These are phyloP conservation scores for Fusarium newnesense DNA, from an alignment of 2,329 filamentous ascomycete genomes.

Conservation along the genomic window DNA sequence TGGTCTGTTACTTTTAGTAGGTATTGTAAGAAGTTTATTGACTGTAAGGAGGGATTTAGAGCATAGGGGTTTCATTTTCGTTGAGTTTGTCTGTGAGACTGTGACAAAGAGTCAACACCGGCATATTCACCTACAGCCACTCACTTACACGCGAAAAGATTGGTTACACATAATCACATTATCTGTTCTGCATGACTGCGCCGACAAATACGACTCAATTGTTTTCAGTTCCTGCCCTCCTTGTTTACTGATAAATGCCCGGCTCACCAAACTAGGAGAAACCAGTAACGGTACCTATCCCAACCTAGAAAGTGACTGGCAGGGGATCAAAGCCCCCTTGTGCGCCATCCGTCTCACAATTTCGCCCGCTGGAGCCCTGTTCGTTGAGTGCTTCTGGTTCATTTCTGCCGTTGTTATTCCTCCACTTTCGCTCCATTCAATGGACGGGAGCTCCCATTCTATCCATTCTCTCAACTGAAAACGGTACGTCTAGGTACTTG, in stretches of 20 bases:
- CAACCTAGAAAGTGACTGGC: constrained; percentile 13
- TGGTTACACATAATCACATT: constrained; percentile 9
- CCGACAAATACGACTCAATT: constrained; percentile 1
- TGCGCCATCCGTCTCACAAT: constrained; percentile 36
- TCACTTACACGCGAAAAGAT: background rate
- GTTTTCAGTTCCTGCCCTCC: constrained; percentile 6
- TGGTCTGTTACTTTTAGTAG: background rate
- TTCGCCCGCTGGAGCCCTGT: constrained; percentile 19
- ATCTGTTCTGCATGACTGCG: background rate
- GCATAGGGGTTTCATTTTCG: background rate
- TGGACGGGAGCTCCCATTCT: constrained; percentile 12
- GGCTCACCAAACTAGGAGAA: constrained; percentile 31
- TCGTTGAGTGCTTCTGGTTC: constrained; percentile 18
- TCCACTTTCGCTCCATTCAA: constrained; percentile 1
- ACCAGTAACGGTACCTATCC: constrained; percentile 7
- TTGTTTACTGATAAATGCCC: constrained; percentile 20
- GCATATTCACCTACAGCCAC: background rate
- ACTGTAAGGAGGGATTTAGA: background rate
- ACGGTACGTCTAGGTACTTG: constrained; percentile 28
- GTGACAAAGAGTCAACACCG: background rate
- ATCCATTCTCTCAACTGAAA: constrained; percentile 26
- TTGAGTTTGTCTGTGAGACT: background rate
- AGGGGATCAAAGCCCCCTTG: constrained; percentile 27
- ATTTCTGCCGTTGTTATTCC: constrained; percentile 12
- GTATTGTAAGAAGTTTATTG: background rate